Conservation (phyloP, 176 grass and related monocot species). For the Leersia perrieri region DNA sequence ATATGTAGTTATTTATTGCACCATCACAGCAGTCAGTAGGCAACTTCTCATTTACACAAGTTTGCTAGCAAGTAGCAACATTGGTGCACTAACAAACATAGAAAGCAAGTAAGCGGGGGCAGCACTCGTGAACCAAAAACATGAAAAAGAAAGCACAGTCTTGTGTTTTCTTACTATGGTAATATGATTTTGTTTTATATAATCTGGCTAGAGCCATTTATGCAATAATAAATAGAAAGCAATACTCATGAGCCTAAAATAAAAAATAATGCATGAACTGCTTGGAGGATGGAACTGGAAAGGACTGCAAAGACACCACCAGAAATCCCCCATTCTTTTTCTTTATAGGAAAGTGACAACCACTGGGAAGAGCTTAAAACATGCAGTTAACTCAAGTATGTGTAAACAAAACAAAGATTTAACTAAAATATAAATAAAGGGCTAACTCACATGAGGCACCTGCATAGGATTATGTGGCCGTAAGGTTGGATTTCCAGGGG, state of each 20-base stretch:
- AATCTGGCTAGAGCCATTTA: not conserved
- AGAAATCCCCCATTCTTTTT: constrained; percentile 11
- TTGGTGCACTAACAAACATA: constrained; percentile 20
- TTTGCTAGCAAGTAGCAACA: not conserved
- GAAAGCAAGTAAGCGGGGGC: not conserved
- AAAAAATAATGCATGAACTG: not conserved
- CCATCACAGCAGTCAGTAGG: not conserved
- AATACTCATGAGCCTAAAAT: constrained; percentile 13
- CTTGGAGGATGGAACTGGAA: not conserved
- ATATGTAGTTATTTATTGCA: not conserved
- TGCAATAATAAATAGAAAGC: constrained; percentile 18
- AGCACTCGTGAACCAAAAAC: constrained; percentile 3
- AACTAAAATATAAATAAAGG: constrained; percentile 21
- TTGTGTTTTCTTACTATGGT: too few species aligned
- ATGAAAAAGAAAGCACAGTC: not conserved
- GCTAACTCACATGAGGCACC: constrained; percentile 64
- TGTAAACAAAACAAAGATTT: not conserved
- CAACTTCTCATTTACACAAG: not conserved
- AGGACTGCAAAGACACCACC: not conserved
- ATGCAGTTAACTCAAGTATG: not conserved
- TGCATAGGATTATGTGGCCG: constrained; percentile 61
- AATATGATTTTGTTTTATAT: not conserved
- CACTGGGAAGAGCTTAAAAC: not conserved
- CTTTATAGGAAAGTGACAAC: not conserved
- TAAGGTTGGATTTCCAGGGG: constrained; percentile 56